Conservation (phyloP, 352 stramenopile species). For the Globisporangium cederbergense region DNA sequence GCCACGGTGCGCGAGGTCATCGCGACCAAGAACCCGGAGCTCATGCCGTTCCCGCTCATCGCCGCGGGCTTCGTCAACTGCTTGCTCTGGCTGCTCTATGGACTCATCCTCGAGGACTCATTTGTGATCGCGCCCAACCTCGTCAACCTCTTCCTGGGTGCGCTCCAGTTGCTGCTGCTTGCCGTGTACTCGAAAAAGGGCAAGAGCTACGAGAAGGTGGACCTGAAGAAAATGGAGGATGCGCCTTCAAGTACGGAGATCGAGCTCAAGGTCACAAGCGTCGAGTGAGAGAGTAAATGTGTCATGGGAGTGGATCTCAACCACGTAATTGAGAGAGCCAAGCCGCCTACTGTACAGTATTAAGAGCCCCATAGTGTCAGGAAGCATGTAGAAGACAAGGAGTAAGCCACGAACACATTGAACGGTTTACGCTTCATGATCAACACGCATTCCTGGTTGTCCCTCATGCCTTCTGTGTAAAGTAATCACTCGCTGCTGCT, state of each 20-base stretch:
- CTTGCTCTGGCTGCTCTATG: slow-evolving; percentile 52
- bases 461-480: background rate
- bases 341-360: background rate
- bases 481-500: background rate
- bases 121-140: slow-evolving; percentile 64
- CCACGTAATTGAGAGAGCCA: background rate
- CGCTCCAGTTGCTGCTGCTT: slow-evolving; percentile 53
- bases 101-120: slow-evolving; percentile 39
- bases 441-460: background rate
- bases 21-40: slow-evolving; percentile 32
- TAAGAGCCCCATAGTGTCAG: background rate
- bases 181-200: slow-evolving; percentile 24
- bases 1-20: slow-evolving; percentile 47
- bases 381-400: background rate
- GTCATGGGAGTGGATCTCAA: background rate
- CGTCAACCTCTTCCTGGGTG: slow-evolving; percentile 53
- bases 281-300: background rate
- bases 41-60: slow-evolving; percentile 52
- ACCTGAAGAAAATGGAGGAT: slow-evolving; percentile 12
- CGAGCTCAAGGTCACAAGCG: slow-evolving; percentile 6
- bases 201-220: slow-evolving; percentile 29
- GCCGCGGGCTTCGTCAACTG: slow-evolving; percentile 42
- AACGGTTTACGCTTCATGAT: background rate
- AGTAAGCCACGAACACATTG: background rate
- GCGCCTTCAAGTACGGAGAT: background rate